A percentile compares a stretch with the other conserved stretches of the same genome.
Evolutionary conservation across 2,329 filamentous ascomycete species (phyloP).

Genomic region (Aspergillus piperis): DNA sequence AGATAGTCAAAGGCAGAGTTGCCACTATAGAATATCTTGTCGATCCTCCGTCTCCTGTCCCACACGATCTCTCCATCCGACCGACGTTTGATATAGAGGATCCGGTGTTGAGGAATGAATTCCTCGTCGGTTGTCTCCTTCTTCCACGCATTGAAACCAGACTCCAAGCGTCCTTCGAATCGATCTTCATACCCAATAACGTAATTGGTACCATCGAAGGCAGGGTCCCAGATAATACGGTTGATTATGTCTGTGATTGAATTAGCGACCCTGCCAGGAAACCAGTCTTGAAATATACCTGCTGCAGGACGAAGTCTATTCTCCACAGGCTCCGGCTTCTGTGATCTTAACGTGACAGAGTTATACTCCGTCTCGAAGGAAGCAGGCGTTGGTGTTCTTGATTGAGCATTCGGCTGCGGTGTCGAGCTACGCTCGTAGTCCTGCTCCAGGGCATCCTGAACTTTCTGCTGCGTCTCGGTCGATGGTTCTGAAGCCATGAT

Average conservation of each 20-base stretch:
- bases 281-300: slow-evolving; percentile 9
- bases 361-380: background rate
- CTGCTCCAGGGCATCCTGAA: background rate
- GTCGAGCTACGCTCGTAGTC: background rate
- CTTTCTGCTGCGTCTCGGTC: background rate
- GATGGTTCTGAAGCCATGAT: background rate
- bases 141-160: slow-evolving; percentile 53
- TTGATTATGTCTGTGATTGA: slow-evolving; percentile 39
- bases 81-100: slow-evolving; percentile 52
- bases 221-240: slow-evolving; percentile 53
- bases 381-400: background rate
- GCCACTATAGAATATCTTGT: slow-evolving; percentile 52
- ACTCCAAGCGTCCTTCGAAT: slow-evolving; percentile 53
- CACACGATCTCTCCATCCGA: slow-evolving; percentile 49
- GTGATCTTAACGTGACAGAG: background rate
- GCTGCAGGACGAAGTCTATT: slow-evolving; percentile 19
- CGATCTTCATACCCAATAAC: slow-evolving; percentile 58
- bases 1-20: slow-evolving; percentile 35
- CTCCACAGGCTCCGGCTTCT: slow-evolving; percentile 11
- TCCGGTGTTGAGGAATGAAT: slow-evolving; percentile 58
- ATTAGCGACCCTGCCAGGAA: slow-evolving; percentile 19
- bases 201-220: slow-evolving; percentile 48
- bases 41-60: slow-evolving; percentile 52
- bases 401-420: background rate
- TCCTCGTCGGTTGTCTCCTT: slow-evolving; percentile 57